These are phyloP conservation scores for Rhizopogon rudus DNA, from an alignment of 768 basidiomycete species.

Conservation along the genomic window DNA sequence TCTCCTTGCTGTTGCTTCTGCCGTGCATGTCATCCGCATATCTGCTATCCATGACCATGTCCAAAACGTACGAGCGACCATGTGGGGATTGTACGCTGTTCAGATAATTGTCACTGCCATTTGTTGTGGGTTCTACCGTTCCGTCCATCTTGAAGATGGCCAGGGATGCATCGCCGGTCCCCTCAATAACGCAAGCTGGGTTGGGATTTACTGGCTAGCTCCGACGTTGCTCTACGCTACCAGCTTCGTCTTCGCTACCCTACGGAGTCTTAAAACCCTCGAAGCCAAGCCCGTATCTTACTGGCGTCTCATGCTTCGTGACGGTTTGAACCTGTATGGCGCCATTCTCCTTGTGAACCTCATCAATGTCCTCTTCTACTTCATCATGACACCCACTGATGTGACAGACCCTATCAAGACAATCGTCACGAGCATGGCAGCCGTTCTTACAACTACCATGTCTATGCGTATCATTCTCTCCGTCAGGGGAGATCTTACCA, in stretches of 20 bases:
- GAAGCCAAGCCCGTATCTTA: constrained; percentile 47
- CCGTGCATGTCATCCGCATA: constrained; percentile 75
- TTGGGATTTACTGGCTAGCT: constrained; percentile 81
- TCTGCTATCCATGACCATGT: constrained; percentile 74
- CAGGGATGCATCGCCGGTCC: constrained; percentile 89
- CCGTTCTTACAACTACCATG: constrained; percentile 85
- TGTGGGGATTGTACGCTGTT: constrained; percentile 56
- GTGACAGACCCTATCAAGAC: constrained; percentile 67
- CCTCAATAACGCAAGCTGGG: constrained; percentile 58
- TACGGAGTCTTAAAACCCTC: constrained; percentile 19
- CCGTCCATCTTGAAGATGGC: constrained; percentile 68
- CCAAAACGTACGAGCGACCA: constrained; percentile 44
- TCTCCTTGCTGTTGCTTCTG: constrained; percentile 63
- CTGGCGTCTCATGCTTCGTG: constrained; percentile 90
- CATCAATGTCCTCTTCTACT: constrained; percentile 84
- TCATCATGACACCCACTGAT: constrained; percentile 67
- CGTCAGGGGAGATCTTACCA: constrained; percentile 68
- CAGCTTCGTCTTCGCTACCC: constrained; percentile 20
- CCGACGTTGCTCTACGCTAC: constrained; percentile 60
- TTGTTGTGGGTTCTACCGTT: constrained; percentile 73
- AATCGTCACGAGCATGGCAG: constrained; percentile 81
- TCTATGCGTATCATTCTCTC: constrained; percentile 81
- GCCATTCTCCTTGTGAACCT: constrained; percentile 80
- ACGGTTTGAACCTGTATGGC: constrained; percentile 82
- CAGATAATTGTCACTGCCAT: constrained; percentile 73